Evolutionary conservation across 2,329 filamentous ascomycete species (phyloP).

Genomic region (Cucurbitaria berberidis): DNA sequence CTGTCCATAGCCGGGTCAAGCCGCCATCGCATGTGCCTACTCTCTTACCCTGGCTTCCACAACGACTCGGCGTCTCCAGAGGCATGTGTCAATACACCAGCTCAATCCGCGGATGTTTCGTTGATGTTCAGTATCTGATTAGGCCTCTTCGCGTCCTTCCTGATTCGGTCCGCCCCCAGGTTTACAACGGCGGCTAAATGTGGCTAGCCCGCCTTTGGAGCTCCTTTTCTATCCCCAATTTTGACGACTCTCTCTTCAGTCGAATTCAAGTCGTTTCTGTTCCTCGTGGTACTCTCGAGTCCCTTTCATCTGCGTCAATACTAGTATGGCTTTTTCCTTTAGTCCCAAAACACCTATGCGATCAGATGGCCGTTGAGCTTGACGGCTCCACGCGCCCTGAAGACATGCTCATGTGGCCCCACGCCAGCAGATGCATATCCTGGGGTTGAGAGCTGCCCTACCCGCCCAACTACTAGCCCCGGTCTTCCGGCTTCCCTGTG

Average conservation of each 20-base stretch:
- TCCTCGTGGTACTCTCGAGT: conserved; percentile 1
- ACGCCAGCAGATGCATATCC: conserved; percentile 5
- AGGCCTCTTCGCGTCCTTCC: conserved; percentile 21
- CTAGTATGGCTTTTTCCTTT: conserved; percentile 6
- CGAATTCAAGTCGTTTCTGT: background rate
- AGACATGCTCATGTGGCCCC: conserved; percentile 28
- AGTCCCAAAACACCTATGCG: conserved; percentile 6
- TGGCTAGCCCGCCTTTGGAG: conserved; percentile 24
- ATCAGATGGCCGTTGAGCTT: conserved; percentile 31
- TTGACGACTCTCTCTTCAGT: conserved; percentile 1
- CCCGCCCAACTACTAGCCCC: conserved; percentile 1
- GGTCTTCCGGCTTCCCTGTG: conserved; percentile 4
- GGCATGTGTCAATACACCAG: background rate
- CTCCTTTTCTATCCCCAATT: conserved; percentile 1
- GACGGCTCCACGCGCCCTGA: conserved; percentile 27
- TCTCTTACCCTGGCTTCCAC: too few species aligned
- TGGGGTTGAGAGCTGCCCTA: conserved; percentile 20
- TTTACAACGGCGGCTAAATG: conserved; percentile 25
- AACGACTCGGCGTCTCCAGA: too few species aligned
- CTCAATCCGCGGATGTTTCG: background rate
- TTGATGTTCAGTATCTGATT: background rate
- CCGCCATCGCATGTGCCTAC: too few species aligned
- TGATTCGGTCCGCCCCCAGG: conserved; percentile 16
- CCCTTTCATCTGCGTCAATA: background rate
- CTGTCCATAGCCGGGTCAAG: too few species aligned